A percentile compares a stretch with the other conserved stretches of the same genome.
Evolutionary conservation across 1,284 basidiomycete genomes (phyloP).

Genomic region (Ganoderma lingzhi): DNA sequence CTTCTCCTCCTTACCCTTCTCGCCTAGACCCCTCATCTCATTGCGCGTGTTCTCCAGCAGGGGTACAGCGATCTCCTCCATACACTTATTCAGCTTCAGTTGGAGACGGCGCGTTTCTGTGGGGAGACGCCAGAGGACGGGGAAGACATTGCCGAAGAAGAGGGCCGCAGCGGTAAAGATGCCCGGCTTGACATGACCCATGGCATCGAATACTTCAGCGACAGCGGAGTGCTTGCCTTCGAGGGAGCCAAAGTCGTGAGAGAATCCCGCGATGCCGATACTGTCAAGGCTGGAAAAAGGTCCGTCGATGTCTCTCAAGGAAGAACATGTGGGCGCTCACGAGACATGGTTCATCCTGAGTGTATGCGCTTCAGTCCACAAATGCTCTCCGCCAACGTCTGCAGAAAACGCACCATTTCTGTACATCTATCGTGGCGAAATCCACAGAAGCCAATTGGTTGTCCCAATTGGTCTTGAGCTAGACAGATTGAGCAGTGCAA

Average conservation of each 20-base stretch:
- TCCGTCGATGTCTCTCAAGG: background rate
- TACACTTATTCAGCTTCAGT: constrained; percentile 46
- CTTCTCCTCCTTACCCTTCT: constrained; percentile 49
- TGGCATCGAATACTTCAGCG: constrained; percentile 54
- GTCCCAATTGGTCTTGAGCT: constrained; percentile 64
- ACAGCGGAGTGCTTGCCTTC: constrained; percentile 55
- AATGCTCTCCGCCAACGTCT: background rate
- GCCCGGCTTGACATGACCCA: constrained; percentile 41
- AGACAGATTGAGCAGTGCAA: background rate
- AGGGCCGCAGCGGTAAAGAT: constrained; percentile 43
- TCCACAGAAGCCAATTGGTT: constrained; percentile 48
- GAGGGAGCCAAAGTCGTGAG: constrained; percentile 63
- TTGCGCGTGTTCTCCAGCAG: constrained; percentile 53
- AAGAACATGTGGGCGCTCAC: constrained; percentile 40
- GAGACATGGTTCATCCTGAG: constrained; percentile 57
- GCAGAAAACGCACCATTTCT: constrained; percentile 40
- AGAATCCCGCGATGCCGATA: constrained; percentile 65
- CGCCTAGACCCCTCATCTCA: constrained; percentile 45
- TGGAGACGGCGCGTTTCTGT: constrained; percentile 47
- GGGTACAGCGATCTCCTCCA: constrained; percentile 55
- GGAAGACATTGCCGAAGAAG: constrained; percentile 52
- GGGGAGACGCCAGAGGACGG: constrained; percentile 53
- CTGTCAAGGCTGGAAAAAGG: constrained; percentile 55
- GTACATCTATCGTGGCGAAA: constrained; percentile 57
- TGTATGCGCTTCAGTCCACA: background rate